A percentile compares a stretch with the other conserved stretches of the same genome.
phyloP scores from a whole-genome alignment of 2,329 filamentous ascomycete genomes.

The Ilyonectria sp. region DNA sequence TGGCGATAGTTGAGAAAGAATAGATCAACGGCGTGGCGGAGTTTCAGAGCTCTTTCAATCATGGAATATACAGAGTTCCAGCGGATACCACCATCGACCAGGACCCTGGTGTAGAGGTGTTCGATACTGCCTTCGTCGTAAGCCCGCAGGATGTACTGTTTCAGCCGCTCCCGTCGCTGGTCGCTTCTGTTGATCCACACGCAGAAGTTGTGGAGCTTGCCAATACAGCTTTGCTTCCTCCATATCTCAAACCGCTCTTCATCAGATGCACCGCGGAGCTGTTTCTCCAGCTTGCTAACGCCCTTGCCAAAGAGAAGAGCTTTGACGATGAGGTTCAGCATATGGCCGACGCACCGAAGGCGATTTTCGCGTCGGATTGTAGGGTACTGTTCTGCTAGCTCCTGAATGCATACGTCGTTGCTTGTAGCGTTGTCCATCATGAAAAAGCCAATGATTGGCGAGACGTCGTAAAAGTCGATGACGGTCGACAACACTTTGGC shows the following conservation, averaged over 20 bases:
- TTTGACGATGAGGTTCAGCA: neutral
- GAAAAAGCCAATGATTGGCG: neutral
- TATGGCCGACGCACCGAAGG: neutral
- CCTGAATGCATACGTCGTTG: neutral
- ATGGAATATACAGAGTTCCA: conserved; percentile 1
- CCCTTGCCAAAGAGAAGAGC: neutral
- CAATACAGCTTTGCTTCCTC: neutral
- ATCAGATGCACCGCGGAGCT: neutral
- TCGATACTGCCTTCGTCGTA: neutral
- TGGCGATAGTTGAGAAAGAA: neutral
- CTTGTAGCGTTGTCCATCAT: too few relatives aligned
- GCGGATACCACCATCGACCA: neutral
- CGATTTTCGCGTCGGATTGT: neutral
- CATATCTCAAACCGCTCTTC: neutral
- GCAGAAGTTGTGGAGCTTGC: neutral
- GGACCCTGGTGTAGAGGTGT: neutral
- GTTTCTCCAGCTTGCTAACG: neutral
- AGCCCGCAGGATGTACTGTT: neutral
- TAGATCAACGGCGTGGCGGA: neutral
- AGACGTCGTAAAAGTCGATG: neutral
- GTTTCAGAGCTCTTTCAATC: neutral
- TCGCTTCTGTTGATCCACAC: neutral
- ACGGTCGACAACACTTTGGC: neutral
- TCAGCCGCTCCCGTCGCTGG: neutral
- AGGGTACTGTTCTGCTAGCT: neutral